These are phyloP conservation scores for Eremochloa ophiuroides DNA, from an alignment of 176 grass and related monocot species.

Conservation along the genomic window DNA sequence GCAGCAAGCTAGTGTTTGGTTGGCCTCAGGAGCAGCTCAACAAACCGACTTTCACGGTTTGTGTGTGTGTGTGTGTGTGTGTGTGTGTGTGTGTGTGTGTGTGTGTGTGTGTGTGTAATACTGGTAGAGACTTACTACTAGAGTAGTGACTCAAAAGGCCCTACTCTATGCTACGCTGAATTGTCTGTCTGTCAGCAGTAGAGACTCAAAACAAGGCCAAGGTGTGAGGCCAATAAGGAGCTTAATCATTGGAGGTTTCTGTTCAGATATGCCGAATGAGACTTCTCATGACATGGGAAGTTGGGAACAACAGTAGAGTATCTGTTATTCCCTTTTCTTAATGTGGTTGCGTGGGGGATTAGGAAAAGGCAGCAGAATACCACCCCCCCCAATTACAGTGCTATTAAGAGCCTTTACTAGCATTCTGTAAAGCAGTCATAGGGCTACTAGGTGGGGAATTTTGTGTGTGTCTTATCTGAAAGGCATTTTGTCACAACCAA, in stretches of 20 bases:
- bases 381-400: slow-evolving; percentile 32
- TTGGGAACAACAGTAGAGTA: no score
- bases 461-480: slow-evolving; percentile 45
- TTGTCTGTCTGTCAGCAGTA: background rate
- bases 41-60: background rate
- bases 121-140: slow-evolving; percentile 25
- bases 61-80: no score
- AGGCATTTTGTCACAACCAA: slow-evolving; percentile 24
- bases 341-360: background rate
- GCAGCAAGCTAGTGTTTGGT: slow-evolving; percentile 14
- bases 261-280: slow-evolving; percentile 44
- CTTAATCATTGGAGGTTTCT: slow-evolving; percentile 55
- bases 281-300: slow-evolving; percentile 33
- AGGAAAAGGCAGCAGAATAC: slow-evolving; percentile 10
- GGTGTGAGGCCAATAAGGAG: slow-evolving; percentile 37
- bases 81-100: no score
- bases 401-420: background rate
- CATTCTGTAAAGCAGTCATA: slow-evolving; percentile 25
- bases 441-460: background rate
- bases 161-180: slow-evolving; percentile 8
- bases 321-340: background rate
- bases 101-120: no score
- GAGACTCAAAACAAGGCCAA: slow-evolving; percentile 21
- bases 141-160: slow-evolving; percentile 47
- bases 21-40: background rate